Conservation (phyloP, 2,329 filamentous ascomycete species). For the Fusarium humuli region DNA sequence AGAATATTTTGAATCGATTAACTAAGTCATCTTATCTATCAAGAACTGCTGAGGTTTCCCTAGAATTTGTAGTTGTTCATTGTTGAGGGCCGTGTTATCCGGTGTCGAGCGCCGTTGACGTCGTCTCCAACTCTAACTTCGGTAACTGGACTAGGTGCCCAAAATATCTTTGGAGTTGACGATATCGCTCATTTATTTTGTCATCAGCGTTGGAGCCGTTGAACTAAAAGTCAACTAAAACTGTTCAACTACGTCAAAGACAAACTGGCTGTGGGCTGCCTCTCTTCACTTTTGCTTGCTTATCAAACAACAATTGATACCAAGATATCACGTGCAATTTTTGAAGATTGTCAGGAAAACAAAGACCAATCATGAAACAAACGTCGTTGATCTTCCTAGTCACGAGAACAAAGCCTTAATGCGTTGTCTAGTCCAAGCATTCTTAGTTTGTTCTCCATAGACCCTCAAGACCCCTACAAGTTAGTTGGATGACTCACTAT, state of each 20-base stretch:
- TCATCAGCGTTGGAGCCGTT: neutral
- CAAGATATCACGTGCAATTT: neutral
- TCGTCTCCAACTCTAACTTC: neutral
- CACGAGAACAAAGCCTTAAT: slow-evolving; percentile 12
- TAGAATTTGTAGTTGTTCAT: neutral
- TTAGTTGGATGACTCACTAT: neutral
- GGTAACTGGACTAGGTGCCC: neutral
- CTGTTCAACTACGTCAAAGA: neutral
- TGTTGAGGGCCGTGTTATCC: neutral
- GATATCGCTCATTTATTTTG: neutral
- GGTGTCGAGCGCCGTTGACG: neutral
- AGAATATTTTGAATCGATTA: neutral
- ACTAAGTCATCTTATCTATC: neutral
- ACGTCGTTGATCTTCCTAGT: neutral
- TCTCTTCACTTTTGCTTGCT: slow-evolving; percentile 13
- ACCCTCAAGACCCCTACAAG: neutral
- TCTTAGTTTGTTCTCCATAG: neutral
- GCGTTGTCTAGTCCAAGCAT: neutral
- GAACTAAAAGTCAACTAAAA: neutral
- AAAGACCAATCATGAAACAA: neutral
- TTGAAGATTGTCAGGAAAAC: neutral
- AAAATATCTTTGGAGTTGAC: neutral
- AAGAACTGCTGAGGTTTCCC: neutral
- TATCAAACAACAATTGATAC: neutral
- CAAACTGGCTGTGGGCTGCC: slow-evolving; percentile 19